These are phyloP conservation scores for Trebouxiophyceae sp. DNA, from an alignment of 163 green algal genomes.

Conservation along the genomic window DNA sequence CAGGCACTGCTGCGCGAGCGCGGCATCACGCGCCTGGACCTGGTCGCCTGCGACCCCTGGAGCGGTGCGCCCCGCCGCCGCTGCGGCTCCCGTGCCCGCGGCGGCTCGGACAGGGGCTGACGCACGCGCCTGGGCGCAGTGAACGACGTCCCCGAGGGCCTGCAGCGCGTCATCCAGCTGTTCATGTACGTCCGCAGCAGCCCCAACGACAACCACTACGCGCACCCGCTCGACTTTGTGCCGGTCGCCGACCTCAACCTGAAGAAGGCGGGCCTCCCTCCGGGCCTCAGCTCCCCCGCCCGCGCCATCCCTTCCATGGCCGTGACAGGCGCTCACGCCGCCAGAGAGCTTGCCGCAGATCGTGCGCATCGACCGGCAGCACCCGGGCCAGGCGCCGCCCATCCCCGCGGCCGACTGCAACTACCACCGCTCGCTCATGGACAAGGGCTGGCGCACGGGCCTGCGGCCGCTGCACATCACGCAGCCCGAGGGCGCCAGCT, in stretches of 20 bases:
- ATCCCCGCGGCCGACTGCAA: slow-evolving; percentile 37
- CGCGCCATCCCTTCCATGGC: not conserved
- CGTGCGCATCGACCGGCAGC: slow-evolving; percentile 42
- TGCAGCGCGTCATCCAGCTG: slow-evolving; percentile 53
- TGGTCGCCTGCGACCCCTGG: slow-evolving; percentile 55
- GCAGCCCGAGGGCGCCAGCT: slow-evolving; percentile 45
- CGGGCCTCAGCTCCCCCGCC: not conserved
- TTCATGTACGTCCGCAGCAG: slow-evolving; percentile 58
- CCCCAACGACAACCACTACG: slow-evolving; percentile 66
- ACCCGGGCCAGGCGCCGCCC: slow-evolving; percentile 21
- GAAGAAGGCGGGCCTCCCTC: slow-evolving; percentile 28
- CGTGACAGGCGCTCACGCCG: not conserved
- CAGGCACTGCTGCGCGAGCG: slow-evolving; percentile 9
- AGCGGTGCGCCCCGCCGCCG: slow-evolving; percentile 9
- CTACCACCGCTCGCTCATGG: slow-evolving; percentile 56
- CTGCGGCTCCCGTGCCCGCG: too few relatives aligned
- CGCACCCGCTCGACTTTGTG: slow-evolving; percentile 61
- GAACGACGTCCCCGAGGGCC: not conserved
- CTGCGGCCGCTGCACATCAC: slow-evolving; percentile 64
- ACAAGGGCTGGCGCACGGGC: slow-evolving; percentile 37
- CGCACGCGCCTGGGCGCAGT: slow-evolving; percentile 2
- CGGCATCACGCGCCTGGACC: slow-evolving; percentile 32
- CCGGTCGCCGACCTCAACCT: slow-evolving; percentile 52
- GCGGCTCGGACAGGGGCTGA: too few relatives aligned
- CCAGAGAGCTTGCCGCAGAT: slow-evolving; percentile 25